Evolutionary conservation across 306 rosid species (phyloP), one percentile per base, ranked within the genome.

Genomic region (Elaeagnus macrophylla): DNA sequence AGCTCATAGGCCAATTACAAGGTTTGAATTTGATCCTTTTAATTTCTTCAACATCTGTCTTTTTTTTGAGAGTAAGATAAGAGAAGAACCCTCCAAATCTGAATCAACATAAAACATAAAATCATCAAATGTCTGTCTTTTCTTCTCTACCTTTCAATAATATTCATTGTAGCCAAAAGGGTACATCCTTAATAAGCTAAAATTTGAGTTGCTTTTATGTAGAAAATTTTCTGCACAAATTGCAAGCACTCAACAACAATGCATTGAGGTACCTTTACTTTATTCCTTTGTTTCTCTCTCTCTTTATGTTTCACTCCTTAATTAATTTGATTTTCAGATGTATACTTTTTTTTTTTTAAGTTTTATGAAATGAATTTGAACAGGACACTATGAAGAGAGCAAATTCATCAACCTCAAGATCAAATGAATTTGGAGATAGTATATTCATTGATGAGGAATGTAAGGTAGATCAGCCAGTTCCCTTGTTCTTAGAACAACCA

Each of bases 221-320:
- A 90, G 95, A 86, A 77, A 84, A 69, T 83, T 84, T 62, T 85
- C 96, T 39, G 95, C 95, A 59, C 86, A 87, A 67, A 79, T 84
- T 71, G 86, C 84, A 48, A 67, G 74, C 62, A 75, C 75, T 0
- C 81, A 71, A 42, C 81, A 74, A 56, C 37, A 57, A 70, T 57
- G 39, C 19, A 60, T 61, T 3, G 76, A 82, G 94, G 99, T 91
- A 75, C 56, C 40, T 36, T 15, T 14, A 25, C 32, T 25, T 25
- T 25, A 5, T 25, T 25, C 32, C 4, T 25, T 25, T 25, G 32
- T 25, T 15, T 43, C 12, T 9, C 58, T 62, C 55, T 51, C 16
- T 43, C 32, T 37, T 37, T 57, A 39, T 38, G 25, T 59, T 16
- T 3, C 35, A 12, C 15, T 57, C 53, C 47, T 46, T 43, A 13